phyloP scores from a whole-genome alignment of 2,329 filamentous ascomycete species.

The Fusarium verticillioides region DNA sequence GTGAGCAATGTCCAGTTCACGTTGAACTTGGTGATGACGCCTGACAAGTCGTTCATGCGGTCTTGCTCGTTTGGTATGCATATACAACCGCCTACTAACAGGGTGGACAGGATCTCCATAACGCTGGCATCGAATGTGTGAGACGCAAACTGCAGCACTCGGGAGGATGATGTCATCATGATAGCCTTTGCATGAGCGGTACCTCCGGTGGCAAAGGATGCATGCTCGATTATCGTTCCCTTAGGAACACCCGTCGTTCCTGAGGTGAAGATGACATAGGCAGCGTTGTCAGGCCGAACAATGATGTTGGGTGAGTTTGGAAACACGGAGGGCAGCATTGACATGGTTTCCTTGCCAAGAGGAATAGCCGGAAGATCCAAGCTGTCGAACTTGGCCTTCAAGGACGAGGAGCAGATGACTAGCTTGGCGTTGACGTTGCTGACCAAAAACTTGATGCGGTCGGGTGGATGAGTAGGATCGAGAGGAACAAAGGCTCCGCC shows the following conservation, averaged over 20 bases:
- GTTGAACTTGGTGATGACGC: slow-evolving; percentile 6
- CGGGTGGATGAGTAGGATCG: slow-evolving; percentile 52
- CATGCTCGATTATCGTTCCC: slow-evolving; percentile 33
- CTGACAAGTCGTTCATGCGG: slow-evolving; percentile 28
- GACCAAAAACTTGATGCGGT: slow-evolving; percentile 25
- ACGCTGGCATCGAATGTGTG: slow-evolving; percentile 33
- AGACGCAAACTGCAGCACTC: slow-evolving; percentile 29
- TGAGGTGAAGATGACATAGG: slow-evolving; percentile 38
- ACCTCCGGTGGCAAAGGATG: slow-evolving; percentile 11
- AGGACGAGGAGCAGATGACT: slow-evolving; percentile 14
- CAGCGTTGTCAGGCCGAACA: background rate
- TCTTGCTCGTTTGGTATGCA: slow-evolving; percentile 29
- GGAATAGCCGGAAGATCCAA: background rate
- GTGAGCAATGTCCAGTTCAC: slow-evolving; percentile 36
- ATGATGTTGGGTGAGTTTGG: background rate
- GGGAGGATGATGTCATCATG: slow-evolving; percentile 18
- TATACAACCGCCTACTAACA: slow-evolving; percentile 35
- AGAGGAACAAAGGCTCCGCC: slow-evolving; percentile 48
- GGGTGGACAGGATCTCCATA: slow-evolving; percentile 36
- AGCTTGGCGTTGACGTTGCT: slow-evolving; percentile 21
- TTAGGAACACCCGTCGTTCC: slow-evolving; percentile 38
- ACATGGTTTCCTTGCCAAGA: background rate
- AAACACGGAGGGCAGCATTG: rapidly evolving
- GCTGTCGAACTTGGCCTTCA: background rate
- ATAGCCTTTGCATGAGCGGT: slow-evolving; percentile 31